Evolutionary conservation across 148 eudicot species (phyloP).

Genomic region (Diospyros kaki): DNA sequence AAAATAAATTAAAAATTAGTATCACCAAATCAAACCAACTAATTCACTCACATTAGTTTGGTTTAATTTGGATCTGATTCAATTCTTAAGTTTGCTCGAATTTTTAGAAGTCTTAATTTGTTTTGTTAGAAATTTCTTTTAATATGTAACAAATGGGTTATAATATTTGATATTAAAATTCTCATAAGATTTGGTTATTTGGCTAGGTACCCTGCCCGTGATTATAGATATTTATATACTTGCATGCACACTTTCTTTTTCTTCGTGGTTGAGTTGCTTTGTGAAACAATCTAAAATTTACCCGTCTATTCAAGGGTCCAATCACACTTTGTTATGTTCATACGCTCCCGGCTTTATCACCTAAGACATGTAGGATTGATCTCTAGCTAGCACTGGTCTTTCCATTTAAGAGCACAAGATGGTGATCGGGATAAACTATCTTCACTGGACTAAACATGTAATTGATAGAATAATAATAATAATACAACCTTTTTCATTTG

Average conservation of each 20-base stretch:
- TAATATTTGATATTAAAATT: no score
- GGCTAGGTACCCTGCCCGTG: no score
- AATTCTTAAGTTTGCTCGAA: no score
- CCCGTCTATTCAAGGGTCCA: slow-evolving; percentile 16
- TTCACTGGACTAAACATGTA: slow-evolving; percentile 32
- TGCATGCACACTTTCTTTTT: neutral
- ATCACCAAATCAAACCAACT: no score
- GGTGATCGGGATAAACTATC: slow-evolving; percentile 23
- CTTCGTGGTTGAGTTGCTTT: neutral
- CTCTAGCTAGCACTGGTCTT: slow-evolving; percentile 12
- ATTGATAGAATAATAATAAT: slow-evolving; percentile 14
- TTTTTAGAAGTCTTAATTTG: no score
- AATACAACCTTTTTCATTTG: slow-evolving; percentile 6
- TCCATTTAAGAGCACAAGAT: slow-evolving; percentile 23
- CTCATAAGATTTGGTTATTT: no score
- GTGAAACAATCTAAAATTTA: neutral
- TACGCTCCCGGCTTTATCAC: slow-evolving; percentile 9
- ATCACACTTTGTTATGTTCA: slow-evolving; percentile 18
- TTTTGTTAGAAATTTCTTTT: no score
- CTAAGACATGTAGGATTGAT: slow-evolving; percentile 5
- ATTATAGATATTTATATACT: no score
- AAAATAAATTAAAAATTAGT: no score
- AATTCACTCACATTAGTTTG: no score
- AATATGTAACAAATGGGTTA: no score
- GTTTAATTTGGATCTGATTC: no score